These are phyloP conservation scores for Hanseniaspora lachancei DNA, from an alignment of 805 yeast genomes.

Conservation along the genomic window DNA sequence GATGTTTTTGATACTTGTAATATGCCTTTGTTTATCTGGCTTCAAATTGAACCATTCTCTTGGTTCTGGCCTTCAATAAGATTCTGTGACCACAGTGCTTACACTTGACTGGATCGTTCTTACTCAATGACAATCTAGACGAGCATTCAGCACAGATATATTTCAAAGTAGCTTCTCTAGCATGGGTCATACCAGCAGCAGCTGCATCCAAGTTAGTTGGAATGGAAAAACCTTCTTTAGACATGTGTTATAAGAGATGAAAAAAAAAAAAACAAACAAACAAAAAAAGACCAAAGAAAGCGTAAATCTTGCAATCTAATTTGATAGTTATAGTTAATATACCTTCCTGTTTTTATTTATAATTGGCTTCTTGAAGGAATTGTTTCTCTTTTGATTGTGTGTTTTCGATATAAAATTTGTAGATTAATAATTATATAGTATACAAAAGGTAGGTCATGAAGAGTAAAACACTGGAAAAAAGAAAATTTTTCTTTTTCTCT, in stretches of 20 bases:
- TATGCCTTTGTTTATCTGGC: constrained; percentile 38
- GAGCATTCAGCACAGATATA: constrained; percentile 97
- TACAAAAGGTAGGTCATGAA: too few species aligned
- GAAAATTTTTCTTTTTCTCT: too few species aligned
- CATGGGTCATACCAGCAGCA: constrained; percentile 61
- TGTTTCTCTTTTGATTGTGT: too few species aligned
- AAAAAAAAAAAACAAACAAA: background rate
- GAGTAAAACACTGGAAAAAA: too few species aligned
- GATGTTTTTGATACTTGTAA: background rate
- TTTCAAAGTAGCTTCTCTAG: constrained; percentile 71
- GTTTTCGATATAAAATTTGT: too few species aligned
- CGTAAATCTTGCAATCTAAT: background rate
- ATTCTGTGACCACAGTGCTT: constrained; percentile 98
- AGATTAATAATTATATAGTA: too few species aligned
- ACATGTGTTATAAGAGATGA: constrained; percentile 22
- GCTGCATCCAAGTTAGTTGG: constrained; percentile 76
- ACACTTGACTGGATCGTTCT: constrained; percentile 95
- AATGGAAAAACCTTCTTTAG: constrained; percentile 79
- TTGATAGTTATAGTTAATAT: too few species aligned
- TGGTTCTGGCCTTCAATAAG: constrained; percentile 89
- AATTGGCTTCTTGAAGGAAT: too few species aligned
- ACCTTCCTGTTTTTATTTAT: too few species aligned
- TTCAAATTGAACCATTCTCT: constrained; percentile 87
- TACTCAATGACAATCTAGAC: constrained; percentile 68
- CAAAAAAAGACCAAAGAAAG: background rate